Percentiles rank a stretch among this genome's conserved stretches.
Evolutionary conservation across 129 eudicot genomes (phyloP).

Genomic region (Tanacetum coccineum): DNA sequence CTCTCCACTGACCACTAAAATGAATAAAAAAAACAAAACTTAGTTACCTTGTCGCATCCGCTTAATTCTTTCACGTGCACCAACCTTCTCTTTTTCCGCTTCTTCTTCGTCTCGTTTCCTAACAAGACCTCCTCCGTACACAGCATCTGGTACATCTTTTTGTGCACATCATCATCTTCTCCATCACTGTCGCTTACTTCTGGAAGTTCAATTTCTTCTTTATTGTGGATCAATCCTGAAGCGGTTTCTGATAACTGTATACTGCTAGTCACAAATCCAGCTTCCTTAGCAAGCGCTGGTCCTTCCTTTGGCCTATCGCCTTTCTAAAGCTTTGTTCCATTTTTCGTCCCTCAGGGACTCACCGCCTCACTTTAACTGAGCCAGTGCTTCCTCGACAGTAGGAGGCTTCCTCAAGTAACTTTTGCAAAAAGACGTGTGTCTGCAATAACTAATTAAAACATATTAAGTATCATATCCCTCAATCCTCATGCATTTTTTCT

Average conservation of each 20-base stretch:
- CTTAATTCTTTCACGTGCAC: conserved; percentile 84
- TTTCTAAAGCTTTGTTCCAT: conserved; percentile 95
- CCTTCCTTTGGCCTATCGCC: conserved; percentile 56
- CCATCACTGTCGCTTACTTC: no score
- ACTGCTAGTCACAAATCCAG: conserved; percentile 83
- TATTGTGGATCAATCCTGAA: conserved; percentile 39
- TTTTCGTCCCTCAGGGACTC: conserved; percentile 70
- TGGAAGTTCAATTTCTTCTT: conserved; percentile 83
- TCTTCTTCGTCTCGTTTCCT: conserved; percentile 52
- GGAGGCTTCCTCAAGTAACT: conserved; percentile 61
- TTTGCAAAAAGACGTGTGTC: conserved; percentile 85
- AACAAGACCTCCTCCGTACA: conserved; percentile 73
- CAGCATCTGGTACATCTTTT: conserved; percentile 71
- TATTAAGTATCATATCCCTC: no score
- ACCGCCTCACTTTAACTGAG: conserved; percentile 67
- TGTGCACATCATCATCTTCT: conserved; percentile 67
- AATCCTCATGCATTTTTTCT: no score
- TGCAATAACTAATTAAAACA: no score
- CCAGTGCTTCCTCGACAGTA: conserved; percentile 59
- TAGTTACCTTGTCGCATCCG: conserved; percentile 51
- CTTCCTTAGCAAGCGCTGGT: conserved; percentile 24
- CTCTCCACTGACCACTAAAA: conserved; percentile 11
- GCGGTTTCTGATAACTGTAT: conserved; percentile 34
- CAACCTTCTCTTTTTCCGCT: conserved; percentile 43
- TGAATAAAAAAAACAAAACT: conserved; percentile 10